Evolutionary conservation across 2,329 filamentous ascomycete species (phyloP), one percentile per base, ranked within the genome.

Genomic region (Beauveria sp.): DNA sequence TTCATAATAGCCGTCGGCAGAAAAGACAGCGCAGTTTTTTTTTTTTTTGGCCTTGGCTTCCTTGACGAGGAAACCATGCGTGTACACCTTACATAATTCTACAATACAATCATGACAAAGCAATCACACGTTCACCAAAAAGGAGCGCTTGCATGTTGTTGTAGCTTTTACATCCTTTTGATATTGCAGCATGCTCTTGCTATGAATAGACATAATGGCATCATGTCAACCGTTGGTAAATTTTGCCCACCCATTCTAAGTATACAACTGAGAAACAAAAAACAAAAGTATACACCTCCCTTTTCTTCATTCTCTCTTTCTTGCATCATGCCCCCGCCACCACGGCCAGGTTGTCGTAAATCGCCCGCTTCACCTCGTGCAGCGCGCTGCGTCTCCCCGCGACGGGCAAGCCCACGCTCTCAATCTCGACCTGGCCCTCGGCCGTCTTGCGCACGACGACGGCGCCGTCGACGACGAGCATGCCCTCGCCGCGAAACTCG

Each of bases 401-500:
- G 1, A 67, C 68, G 26, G 72, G 72, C 65, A 75, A 57, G 1
- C 85, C 89, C 5, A 88, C 85, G 62, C 88, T 89, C 76, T 96
- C 93, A 20, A 96, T 85, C 75, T 96, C 93, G 68, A 97, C 91
- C 67, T 84, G 86, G 0, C 92, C 92, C n/a, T 88, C 89, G 1
- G 86, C 87, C 52, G 88, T 90, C 79, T 99, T 97, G 63, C 91
- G 82, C 51, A 99, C 92, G 4, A 92, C 90, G 7, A 97, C 92
- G 10, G 84, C 84, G 2, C 91, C 90, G 70, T 97, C 93, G 61
- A 99, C 88, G 10, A 99, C 82, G 61, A 99, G 78, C 9, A 89
- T 96, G 64, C 94, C 94, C 74, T 97, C 93, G 55, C 94, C 94
- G 55, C 91, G 83, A 73, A 97, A 97, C 73, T 97, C 94, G 1